These are phyloP conservation scores for Camellia granthamiana DNA, from an alignment of 148 eudicot species.

Conservation along the genomic window DNA sequence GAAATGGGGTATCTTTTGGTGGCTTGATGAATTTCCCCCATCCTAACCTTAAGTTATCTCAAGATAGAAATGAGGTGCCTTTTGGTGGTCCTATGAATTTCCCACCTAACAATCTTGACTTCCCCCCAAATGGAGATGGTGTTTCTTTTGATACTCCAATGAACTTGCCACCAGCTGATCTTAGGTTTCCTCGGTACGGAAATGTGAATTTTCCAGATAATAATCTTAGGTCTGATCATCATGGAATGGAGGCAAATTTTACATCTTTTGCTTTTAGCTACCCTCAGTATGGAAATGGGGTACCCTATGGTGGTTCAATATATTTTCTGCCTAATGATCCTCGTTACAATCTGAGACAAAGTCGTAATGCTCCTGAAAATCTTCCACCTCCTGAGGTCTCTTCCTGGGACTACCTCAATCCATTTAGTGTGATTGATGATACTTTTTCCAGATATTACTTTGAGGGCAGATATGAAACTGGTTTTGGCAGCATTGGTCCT, in stretches of 20 bases:
- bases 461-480: neutral
- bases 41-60: neutral
- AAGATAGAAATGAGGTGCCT: neutral
- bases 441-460: neutral
- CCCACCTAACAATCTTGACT: neutral
- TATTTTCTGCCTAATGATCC: neutral
- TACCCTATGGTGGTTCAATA: conserved; percentile 1
- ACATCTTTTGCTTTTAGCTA: neutral
- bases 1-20: neutral
- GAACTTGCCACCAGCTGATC: neutral
- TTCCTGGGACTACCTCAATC: conserved; percentile 10
- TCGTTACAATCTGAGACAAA: neutral
- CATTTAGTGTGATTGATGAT: conserved; percentile 3
- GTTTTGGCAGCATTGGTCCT: neutral
- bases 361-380: neutral
- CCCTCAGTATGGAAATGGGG: neutral
- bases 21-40: neutral
- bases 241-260: conserved; percentile 2
- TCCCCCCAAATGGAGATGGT: neutral
- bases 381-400: conserved; percentile 13
- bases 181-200: neutral
- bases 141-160: neutral
- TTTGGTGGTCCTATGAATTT: neutral
- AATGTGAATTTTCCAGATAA: conserved; percentile 6
- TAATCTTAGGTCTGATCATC: neutral